Conservation (phyloP, 1,284 basidiomycete species). For the Tylopilus orsonianus region DNA sequence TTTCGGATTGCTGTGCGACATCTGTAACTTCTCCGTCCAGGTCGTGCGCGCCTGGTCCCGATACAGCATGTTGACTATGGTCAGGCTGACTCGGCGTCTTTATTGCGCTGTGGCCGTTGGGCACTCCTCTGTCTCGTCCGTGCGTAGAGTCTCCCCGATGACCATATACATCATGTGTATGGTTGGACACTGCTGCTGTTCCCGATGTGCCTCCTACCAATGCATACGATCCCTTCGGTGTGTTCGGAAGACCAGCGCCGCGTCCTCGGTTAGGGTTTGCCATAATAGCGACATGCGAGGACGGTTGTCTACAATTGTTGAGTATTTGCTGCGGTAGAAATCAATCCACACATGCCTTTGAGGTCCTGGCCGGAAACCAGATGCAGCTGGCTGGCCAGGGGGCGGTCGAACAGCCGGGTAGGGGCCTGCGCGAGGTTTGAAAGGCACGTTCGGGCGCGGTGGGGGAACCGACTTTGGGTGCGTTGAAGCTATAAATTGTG, state of each 20-base stretch:
- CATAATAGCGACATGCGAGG: constrained; percentile 52
- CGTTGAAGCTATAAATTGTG: constrained; percentile 77
- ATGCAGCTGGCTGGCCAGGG: constrained; percentile 49
- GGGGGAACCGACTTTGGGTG: constrained; percentile 50
- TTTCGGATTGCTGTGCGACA: background rate
- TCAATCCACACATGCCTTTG: constrained; percentile 12
- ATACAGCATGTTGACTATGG: background rate
- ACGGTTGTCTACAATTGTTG: constrained; percentile 27
- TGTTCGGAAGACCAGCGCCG: constrained; percentile 18
- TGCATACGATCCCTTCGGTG: constrained; percentile 10
- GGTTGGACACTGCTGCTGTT: background rate
- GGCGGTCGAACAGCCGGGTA: constrained; percentile 56
- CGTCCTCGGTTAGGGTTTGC: constrained; percentile 69
- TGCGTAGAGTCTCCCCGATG: background rate
- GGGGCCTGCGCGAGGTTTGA: constrained; percentile 70
- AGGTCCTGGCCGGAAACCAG: constrained; percentile 57
- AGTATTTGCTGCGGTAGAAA: background rate
- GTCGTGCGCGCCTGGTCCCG: background rate
- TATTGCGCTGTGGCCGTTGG: constrained; percentile 9
- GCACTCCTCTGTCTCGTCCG: constrained; percentile 7
- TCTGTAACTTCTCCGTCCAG: constrained; percentile 12
- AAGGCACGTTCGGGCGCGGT: constrained; percentile 42
- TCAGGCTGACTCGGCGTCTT: background rate
- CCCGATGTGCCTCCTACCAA: constrained; percentile 1
- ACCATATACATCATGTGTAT: constrained; percentile 1